Conservation (phyloP, 352 stramenopile species). For the Peronosclerospora sorghi region DNA sequence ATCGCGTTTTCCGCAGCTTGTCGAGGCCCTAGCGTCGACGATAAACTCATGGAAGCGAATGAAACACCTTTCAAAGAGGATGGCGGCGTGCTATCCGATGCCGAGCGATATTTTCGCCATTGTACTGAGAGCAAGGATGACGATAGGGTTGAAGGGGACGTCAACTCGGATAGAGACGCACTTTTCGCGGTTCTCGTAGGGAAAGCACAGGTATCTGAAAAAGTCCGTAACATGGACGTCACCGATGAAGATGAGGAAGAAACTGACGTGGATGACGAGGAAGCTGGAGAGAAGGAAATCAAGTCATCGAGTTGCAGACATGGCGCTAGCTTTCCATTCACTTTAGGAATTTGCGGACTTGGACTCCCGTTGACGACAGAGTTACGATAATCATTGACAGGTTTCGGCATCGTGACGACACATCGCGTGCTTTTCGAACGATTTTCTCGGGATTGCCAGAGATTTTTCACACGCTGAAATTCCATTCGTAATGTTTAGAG, state of each 20-base stretch:
- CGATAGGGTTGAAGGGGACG: slow-evolving; percentile 2
- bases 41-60: slow-evolving; percentile 8
- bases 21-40: slow-evolving; percentile 10
- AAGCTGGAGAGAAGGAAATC: slow-evolving; percentile 12
- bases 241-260: too few relatives aligned
- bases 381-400: slow-evolving; percentile 1
- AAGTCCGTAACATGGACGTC: slow-evolving; percentile 27
- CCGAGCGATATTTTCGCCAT: slow-evolving; percentile 32
- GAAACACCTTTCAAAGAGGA: slow-evolving; percentile 10
- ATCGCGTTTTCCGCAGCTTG: slow-evolving; percentile 25
- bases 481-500: slow-evolving; percentile 1
- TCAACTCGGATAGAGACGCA: neutral
- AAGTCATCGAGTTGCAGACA: slow-evolving; percentile 6
- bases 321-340: slow-evolving; percentile 18
- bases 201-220: slow-evolving; percentile 22
- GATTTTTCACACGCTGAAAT: slow-evolving; percentile 33
- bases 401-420: neutral
- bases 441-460: slow-evolving; percentile 53
- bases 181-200: slow-evolving; percentile 1
- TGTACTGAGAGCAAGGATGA: slow-evolving; percentile 27
- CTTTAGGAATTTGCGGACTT: slow-evolving; percentile 20
- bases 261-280: slow-evolving; percentile 7
- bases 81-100: slow-evolving; percentile 11
- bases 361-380: too few relatives aligned
- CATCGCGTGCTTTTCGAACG: slow-evolving; percentile 21